A percentile compares a stretch with the other conserved stretches of the same genome.
phyloP scores from a whole-genome alignment of 2,329 filamentous ascomycete species.

The Plenodomus biglobosus region DNA sequence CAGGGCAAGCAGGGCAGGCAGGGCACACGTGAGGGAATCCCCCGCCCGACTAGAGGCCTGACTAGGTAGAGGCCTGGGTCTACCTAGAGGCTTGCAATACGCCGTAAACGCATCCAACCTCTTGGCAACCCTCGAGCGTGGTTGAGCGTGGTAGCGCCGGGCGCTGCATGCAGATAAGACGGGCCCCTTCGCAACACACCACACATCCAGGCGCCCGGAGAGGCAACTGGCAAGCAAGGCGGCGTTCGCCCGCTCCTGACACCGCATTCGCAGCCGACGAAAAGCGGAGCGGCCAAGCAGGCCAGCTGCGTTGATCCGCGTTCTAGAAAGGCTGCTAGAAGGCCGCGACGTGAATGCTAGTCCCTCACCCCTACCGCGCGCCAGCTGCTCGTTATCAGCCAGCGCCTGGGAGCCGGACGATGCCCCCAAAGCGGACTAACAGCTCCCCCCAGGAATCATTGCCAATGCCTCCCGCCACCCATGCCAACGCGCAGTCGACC shows the following conservation, averaged over 20 bases:
- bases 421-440: constrained; percentile 11
- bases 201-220: constrained; percentile 10
- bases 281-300: constrained; percentile 16
- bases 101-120: constrained; percentile 6
- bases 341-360: background rate
- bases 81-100: no score
- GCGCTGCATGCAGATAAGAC: constrained; percentile 16
- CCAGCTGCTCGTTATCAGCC: constrained; percentile 17
- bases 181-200: background rate
- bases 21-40: constrained; percentile 20
- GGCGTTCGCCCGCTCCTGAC: constrained; percentile 3
- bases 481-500: constrained; percentile 15
- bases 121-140: constrained; percentile 16
- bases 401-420: constrained; percentile 7
- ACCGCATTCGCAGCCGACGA: constrained; percentile 3
- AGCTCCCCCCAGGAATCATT: constrained; percentile 4
- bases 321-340: constrained; percentile 31
- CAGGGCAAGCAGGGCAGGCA: constrained; percentile 4
- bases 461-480: constrained; percentile 17
- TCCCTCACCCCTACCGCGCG: no score
- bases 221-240: constrained; percentile 28
- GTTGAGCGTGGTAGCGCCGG: constrained; percentile 2
- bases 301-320: constrained; percentile 2
- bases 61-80: no score
- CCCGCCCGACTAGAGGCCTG: constrained; percentile 1